Conservation (phyloP, 2,329 filamentous ascomycete genomes). For the Botrytis hyacinthi region DNA sequence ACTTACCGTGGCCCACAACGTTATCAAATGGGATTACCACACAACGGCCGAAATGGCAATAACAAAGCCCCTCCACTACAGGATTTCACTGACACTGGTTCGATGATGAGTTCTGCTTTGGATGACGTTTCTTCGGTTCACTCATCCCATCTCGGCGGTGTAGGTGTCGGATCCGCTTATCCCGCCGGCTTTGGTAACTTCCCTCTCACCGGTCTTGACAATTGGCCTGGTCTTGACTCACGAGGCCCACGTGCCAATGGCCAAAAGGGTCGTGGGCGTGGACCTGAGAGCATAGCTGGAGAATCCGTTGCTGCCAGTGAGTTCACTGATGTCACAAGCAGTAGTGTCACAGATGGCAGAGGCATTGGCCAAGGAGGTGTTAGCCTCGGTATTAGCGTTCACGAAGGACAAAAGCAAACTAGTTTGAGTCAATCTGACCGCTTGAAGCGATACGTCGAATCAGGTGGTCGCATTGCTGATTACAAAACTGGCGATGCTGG, state of each 20-base stretch:
- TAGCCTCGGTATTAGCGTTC: conserved; percentile 78
- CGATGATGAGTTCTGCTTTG: conserved; percentile 91
- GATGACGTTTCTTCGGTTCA: conserved; percentile 97
- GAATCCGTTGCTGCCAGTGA: conserved; percentile 93
- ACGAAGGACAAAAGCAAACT: conserved; percentile 68
- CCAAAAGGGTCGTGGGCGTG: conserved; percentile 63
- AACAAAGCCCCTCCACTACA: conserved; percentile 23
- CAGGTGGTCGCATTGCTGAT: conserved; percentile 63
- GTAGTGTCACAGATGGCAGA: conserved; percentile 73
- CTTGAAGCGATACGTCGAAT: conserved; percentile 91
- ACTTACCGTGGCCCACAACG: conserved; percentile 86
- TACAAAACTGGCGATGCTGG: conserved; percentile 55
- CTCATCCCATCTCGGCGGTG: conserved; percentile 83
- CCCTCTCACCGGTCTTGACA: conserved; percentile 57
- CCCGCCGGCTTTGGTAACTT: conserved; percentile 96
- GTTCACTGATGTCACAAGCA: conserved; percentile 72
- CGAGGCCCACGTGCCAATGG: conserved; percentile 59
- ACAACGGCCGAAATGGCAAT: conserved; percentile 38
- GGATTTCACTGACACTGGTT: conserved; percentile 65
- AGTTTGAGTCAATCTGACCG: conserved; percentile 83
- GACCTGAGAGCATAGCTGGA: conserved; percentile 77
- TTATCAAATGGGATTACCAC: conserved; percentile 72
- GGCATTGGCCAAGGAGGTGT: conserved; percentile 81
- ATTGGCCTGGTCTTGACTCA: conserved; percentile 78
- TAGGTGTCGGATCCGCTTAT: conserved; percentile 75